Evolutionary conservation across 1,139 yeast genomes (phyloP).

Genomic region (Candida dubliniensis): DNA sequence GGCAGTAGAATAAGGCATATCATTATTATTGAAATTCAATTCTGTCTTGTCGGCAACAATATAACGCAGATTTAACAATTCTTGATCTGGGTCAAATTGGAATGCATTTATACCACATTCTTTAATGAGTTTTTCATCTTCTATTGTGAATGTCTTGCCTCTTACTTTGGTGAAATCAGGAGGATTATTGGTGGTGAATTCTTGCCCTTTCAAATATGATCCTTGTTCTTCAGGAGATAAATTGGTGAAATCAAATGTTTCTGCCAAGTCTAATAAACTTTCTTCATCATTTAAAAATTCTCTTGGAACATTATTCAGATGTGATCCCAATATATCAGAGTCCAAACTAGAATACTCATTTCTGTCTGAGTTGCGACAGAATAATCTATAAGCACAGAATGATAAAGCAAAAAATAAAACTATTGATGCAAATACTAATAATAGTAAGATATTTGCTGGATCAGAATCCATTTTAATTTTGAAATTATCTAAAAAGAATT

Average conservation of each 20-base stretch:
- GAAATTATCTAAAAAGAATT: neutral
- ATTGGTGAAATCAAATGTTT: conserved; percentile 37
- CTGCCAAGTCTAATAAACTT: conserved; percentile 33
- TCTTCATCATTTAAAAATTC: conserved; percentile 48
- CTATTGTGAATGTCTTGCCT: conserved; percentile 35
- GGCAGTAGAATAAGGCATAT: conserved; percentile 45
- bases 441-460: conserved; percentile 15
- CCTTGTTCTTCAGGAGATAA: conserved; percentile 47
- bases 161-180: conserved; percentile 32
- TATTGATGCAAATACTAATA: conserved; percentile 17
- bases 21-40: conserved; percentile 49
- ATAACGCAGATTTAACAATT: conserved; percentile 32
- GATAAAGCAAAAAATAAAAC: conserved; percentile 17
- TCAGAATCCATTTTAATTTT: conserved; percentile 9
- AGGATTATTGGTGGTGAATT: conserved; percentile 32
- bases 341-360: conserved; percentile 17
- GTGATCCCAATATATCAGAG: conserved; percentile 18
- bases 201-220: conserved; percentile 37
- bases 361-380: conserved; percentile 13
- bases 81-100: conserved; percentile 39
- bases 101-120: conserved; percentile 46
- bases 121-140: conserved; percentile 33
- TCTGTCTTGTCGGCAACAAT: conserved; percentile 67
- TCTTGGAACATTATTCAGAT: conserved; percentile 29
- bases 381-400: conserved; percentile 17